phyloP scores from a whole-genome alignment of 306 rosid species.

The Leucaena leucocephala region DNA sequence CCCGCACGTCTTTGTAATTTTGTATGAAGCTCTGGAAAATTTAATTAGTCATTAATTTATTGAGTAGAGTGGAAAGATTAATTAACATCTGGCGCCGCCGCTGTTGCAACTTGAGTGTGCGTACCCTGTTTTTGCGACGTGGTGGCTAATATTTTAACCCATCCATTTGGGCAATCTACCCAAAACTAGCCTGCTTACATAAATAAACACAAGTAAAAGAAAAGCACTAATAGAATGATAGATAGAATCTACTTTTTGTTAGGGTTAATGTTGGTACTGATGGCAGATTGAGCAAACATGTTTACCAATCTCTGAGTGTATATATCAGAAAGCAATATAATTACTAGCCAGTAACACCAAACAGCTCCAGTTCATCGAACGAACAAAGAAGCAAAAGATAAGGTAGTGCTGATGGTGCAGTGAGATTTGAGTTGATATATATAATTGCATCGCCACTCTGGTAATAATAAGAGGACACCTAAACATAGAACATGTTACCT shows the following conservation, averaged over 20 bases:
- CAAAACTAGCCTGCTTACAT: conserved; percentile 7
- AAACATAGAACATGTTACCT: conserved; percentile 30
- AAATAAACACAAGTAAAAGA: neutral
- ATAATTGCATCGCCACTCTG: conserved; percentile 23
- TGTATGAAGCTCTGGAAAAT: neutral
- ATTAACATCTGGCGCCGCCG: neutral
- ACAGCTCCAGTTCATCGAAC: neutral
- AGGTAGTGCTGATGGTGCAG: neutral
- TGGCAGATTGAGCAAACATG: neutral
- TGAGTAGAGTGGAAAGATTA: neutral
- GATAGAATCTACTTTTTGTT: neutral
- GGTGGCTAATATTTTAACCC: conserved; percentile 29
- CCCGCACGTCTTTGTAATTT: neutral
- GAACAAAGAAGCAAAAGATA: neutral
- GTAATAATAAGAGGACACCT: conserved; percentile 20
- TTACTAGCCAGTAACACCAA: neutral
- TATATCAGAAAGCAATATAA: conserved; percentile 18
- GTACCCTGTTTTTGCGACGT: conserved; percentile 16
- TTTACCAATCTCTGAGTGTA: neutral
- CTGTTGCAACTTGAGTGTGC: conserved; percentile 3
- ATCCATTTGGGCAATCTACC: neutral
- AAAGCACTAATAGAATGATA: neutral
- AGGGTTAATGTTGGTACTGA: neutral
- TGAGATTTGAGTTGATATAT: conserved; percentile 1
- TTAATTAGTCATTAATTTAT: neutral